Percentiles rank a stretch among this genome's conserved stretches.
These are phyloP conservation scores for Chloranthus sessilifolius DNA, from an alignment of 164 flowering plant species.

Conservation along the genomic window DNA sequence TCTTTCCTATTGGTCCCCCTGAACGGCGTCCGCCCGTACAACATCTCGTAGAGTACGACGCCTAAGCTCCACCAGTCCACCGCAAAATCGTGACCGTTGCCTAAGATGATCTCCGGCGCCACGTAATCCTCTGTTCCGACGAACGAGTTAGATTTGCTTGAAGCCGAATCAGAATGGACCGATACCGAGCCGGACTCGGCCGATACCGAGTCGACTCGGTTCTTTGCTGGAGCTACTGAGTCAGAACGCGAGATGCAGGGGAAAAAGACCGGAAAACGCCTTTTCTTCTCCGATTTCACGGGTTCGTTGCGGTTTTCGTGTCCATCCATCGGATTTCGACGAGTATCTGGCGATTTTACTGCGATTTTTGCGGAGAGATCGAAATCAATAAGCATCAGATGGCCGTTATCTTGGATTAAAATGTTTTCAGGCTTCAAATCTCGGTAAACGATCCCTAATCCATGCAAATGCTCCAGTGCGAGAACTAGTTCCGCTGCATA, in stretches of 20 bases:
- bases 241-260: conserved; percentile 26
- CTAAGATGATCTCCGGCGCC: conserved; percentile 78
- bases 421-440: conserved; percentile 93
- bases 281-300: conserved; percentile 8
- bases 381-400: conserved; percentile 86
- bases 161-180: conserved; percentile 17
- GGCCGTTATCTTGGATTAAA: conserved; percentile 73
- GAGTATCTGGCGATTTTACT: conserved; percentile 22
- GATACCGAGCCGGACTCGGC: not conserved
- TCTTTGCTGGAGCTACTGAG: conserved; percentile 7
- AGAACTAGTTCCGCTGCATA: conserved; percentile 82
- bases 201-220: not conserved
- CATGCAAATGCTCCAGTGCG: conserved; percentile 77
- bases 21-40: conserved; percentile 89
- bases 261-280: conserved; percentile 15
- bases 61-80: conserved; percentile 98
- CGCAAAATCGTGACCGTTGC: conserved; percentile 71
- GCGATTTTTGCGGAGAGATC: conserved; percentile 70
- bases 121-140: conserved; percentile 98
- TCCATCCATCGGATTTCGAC: conserved; percentile 1
- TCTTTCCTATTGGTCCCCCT: conserved; percentile 62
- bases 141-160: conserved; percentile 73
- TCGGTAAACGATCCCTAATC: conserved; percentile 70
- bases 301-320: conserved; percentile 3
- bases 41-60: conserved; percentile 79